Evolutionary conservation across 1,139 yeast species (phyloP).

Genomic region (Barnettozyma hawaiiensis): DNA sequence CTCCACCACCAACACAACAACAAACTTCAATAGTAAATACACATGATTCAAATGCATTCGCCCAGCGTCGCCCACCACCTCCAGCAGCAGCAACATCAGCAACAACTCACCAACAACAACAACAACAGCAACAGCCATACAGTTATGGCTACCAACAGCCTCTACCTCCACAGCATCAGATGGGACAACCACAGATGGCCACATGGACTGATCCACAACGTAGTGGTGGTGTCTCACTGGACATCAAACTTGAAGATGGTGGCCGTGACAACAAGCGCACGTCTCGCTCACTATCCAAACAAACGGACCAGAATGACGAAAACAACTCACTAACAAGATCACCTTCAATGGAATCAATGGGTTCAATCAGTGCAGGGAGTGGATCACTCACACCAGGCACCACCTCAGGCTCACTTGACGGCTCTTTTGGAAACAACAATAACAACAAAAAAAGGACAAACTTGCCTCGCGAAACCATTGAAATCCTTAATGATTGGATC

Average conservation of each 20-base stretch:
- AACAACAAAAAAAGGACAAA: constrained; percentile 53
- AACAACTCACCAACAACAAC: background rate
- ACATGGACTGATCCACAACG: constrained; percentile 1
- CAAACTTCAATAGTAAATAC: background rate
- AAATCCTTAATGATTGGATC: constrained; percentile 77
- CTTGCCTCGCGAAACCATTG: constrained; percentile 85
- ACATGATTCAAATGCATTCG: background rate
- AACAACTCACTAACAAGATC: constrained; percentile 9
- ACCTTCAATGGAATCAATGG: constrained; percentile 12
- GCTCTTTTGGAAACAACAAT: constrained; percentile 27
- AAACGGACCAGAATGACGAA: background rate
- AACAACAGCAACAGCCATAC: background rate
- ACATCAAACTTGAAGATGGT: background rate
- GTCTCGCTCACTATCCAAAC: constrained; percentile 2
- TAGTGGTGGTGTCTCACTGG: background rate
- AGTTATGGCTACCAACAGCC: background rate
- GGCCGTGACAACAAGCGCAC: background rate
- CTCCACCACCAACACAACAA: constrained; percentile 3
- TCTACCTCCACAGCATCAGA: background rate
- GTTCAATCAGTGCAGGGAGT: constrained; percentile 2
- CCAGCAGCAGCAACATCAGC: background rate
- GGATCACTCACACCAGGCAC: constrained; percentile 9
- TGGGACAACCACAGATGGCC: background rate
- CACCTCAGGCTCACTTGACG: background rate
- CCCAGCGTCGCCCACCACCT: background rate